These are phyloP conservation scores for Pseudocohnilembus persalinus DNA, from an alignment of 169 alveolate genomes.

Conservation along the genomic window DNA sequence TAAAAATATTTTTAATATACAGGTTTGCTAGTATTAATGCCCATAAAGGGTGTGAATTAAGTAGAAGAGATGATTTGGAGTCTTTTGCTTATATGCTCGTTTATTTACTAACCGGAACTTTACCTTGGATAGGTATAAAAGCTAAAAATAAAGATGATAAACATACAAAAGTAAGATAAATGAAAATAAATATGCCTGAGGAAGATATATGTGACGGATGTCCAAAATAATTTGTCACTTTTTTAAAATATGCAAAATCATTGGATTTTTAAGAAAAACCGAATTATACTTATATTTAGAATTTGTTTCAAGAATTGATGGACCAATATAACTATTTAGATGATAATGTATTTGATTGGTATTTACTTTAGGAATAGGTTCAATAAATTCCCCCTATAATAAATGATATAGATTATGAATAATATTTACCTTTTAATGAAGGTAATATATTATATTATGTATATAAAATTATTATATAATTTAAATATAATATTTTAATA, in stretches of 20 bases:
- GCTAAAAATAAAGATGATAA: slow-evolving; percentile 95
- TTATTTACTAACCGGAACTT: slow-evolving; percentile 96
- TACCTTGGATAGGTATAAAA: slow-evolving; percentile 98
- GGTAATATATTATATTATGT: neutral
- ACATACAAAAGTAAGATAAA: slow-evolving; percentile 97
- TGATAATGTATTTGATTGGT: slow-evolving; percentile 37
- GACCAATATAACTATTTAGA: slow-evolving; percentile 25
- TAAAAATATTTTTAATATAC: neutral
- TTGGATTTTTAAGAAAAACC: slow-evolving; percentile 74
- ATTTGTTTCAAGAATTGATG: slow-evolving; percentile 44
- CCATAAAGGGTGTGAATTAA: slow-evolving; percentile 68
- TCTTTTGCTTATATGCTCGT: slow-evolving; percentile 96
- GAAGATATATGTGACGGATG: slow-evolving; percentile 93
- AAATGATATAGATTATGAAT: neutral
- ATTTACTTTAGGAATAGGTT: neutral
- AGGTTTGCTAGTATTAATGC: slow-evolving; percentile 57
- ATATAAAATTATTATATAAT: too few species aligned
- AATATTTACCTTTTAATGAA: neutral
- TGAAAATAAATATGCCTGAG: slow-evolving; percentile 95
- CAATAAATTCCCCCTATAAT: neutral
- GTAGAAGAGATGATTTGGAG: slow-evolving; percentile 98
- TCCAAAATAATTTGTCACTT: slow-evolving; percentile 61
- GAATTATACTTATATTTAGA: slow-evolving; percentile 63
- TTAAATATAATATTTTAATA: too few species aligned
- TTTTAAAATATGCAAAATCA: slow-evolving; percentile 60